Evolutionary conservation across 1,139 yeast species (phyloP).

Genomic region (Debaryomyces robertsiae): DNA sequence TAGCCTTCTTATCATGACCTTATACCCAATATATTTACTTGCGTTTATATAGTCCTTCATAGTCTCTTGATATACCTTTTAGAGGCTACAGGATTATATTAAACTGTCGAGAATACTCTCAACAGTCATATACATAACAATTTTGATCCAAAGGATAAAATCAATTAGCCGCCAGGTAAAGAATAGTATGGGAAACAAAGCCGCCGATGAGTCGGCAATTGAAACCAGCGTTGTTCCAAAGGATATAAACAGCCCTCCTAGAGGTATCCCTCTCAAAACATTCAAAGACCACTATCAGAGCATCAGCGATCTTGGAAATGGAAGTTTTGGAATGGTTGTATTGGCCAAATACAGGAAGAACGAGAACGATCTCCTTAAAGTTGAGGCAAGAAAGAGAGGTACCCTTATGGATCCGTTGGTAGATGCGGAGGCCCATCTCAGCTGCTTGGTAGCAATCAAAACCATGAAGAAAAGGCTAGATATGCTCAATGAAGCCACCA

Average conservation of each 20-base stretch:
- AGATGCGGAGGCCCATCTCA: constrained; percentile 24
- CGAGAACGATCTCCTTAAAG: constrained; percentile 17
- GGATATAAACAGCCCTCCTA: constrained; percentile 24
- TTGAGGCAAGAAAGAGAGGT: constrained; percentile 26
- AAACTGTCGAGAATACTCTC: not conserved
- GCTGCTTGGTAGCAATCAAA: constrained; percentile 77
- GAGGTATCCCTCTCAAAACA: constrained; percentile 40
- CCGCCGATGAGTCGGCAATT: not conserved
- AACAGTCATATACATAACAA: not conserved
- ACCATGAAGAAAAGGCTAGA: constrained; percentile 63
- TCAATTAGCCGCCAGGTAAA: constrained; percentile 9
- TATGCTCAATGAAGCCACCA: constrained; percentile 56
- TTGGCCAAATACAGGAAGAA: constrained; percentile 51
- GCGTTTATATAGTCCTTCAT: not conserved
- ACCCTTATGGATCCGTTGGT: constrained; percentile 55
- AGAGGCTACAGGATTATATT: not conserved
- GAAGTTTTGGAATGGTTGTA: constrained; percentile 76
- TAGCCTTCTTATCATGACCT: not conserved
- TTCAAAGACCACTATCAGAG: constrained; percentile 49
- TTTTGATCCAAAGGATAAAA: constrained; percentile 3
- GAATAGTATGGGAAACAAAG: constrained; percentile 3
- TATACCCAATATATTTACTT: not conserved
- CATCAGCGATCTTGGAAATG: constrained; percentile 64
- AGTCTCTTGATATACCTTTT: not conserved
- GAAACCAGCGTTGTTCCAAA: constrained; percentile 11